phyloP scores from a whole-genome alignment of 164 flowering plant species.

The Brasenia schreberi region DNA sequence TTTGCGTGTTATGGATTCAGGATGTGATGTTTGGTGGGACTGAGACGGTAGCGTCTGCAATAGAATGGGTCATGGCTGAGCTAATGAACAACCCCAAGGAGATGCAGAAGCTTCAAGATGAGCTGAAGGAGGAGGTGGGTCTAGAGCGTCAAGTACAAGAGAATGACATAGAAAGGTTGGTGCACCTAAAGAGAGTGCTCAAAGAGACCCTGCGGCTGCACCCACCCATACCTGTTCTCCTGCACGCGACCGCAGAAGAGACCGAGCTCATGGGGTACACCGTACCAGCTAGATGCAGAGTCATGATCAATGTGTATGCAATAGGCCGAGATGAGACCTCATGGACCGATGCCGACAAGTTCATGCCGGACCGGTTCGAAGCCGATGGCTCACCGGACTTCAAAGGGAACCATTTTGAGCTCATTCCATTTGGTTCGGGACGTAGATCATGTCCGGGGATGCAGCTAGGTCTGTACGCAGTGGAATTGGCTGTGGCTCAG shows the following conservation, averaged over 20 bases:
- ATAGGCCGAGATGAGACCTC: constrained; percentile 44
- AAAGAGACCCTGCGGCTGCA: constrained; percentile 75
- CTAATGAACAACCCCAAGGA: constrained; percentile 49
- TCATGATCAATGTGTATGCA: constrained; percentile 64
- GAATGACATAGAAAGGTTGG: constrained; percentile 54
- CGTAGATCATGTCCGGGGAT: constrained; percentile 83
- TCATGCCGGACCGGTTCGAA: constrained; percentile 45
- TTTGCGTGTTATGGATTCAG: constrained; percentile 13
- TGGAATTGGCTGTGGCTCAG: constrained; percentile 56
- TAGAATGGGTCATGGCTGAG: constrained; percentile 87
- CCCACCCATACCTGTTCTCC: constrained; percentile 84
- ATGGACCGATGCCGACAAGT: constrained; percentile 55
- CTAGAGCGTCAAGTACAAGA: constrained; percentile 43
- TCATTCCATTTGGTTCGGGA: constrained; percentile 86
- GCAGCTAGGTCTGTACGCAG: constrained; percentile 61
- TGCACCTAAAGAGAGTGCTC: constrained; percentile 33
- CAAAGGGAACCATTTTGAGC: constrained; percentile 60
- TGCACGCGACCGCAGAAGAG: constrained; percentile 63
- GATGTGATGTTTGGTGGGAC: constrained; percentile 95
- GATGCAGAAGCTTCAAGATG: constrained; percentile 46
- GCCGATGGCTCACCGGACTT: constrained; percentile 38
- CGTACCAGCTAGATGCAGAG: constrained; percentile 47
- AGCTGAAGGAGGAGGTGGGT: constrained; percentile 51
- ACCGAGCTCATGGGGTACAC: constrained; percentile 49
- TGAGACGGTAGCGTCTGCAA: constrained; percentile 84